Conservation (phyloP, 2,329 filamentous ascomycete species). For the Macroventuria anomochaeta region DNA sequence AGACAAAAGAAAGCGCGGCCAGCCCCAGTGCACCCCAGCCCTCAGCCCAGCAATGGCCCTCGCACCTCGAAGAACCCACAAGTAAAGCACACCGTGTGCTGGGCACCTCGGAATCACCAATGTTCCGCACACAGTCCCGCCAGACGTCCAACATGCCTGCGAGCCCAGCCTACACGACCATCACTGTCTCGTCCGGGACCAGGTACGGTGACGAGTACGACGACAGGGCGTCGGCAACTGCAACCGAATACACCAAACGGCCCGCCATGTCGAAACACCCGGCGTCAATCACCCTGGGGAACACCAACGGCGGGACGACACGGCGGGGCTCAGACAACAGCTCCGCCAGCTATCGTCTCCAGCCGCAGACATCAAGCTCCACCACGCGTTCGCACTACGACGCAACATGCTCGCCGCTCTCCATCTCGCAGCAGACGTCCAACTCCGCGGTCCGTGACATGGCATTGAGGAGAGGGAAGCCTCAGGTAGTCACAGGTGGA, state of each 20-base stretch:
- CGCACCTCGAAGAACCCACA: conserved; percentile 31
- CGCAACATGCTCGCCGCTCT: conserved; percentile 48
- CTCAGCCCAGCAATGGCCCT: conserved; percentile 32
- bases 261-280: conserved; percentile 39
- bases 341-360: conserved; percentile 36
- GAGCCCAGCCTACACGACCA: conserved; percentile 42
- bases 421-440: conserved; percentile 55
- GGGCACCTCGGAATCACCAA: conserved; percentile 38
- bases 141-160: conserved; percentile 29
- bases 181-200: conserved; percentile 40
- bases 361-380: conserved; percentile 45
- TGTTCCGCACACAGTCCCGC: conserved; percentile 34
- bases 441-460: conserved; percentile 54
- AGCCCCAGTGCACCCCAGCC: conserved; percentile 29
- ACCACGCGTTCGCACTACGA: conserved; percentile 55
- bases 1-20: conserved; percentile 24
- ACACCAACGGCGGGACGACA: conserved; percentile 28
- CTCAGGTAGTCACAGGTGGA: conserved; percentile 28
- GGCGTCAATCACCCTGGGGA: conserved; percentile 45
- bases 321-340: conserved; percentile 40
- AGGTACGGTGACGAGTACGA: conserved; percentile 37
- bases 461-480: conserved; percentile 50
- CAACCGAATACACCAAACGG: conserved; percentile 29
- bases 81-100: conserved; percentile 49
- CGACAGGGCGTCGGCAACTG: conserved; percentile 28